Conservation (phyloP, 2,329 filamentous ascomycete genomes). For the Colletotrichum gigasporum region DNA sequence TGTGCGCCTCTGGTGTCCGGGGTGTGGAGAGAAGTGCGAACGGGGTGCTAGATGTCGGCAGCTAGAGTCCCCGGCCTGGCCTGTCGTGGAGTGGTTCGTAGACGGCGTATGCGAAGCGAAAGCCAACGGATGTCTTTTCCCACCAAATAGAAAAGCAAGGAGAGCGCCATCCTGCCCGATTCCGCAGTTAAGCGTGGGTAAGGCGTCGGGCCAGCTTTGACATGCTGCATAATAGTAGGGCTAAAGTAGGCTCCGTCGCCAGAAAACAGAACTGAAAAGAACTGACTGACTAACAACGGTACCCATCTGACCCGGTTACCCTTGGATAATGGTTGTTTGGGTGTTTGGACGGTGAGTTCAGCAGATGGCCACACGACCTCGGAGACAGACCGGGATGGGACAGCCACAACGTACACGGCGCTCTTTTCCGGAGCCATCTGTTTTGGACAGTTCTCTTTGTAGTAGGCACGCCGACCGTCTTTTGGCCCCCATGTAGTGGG, state of each 20-base stretch:
- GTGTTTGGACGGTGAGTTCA: conserved; percentile 17
- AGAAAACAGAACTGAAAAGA: not conserved
- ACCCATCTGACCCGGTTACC: not conserved
- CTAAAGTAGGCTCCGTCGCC: not conserved
- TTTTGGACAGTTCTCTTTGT: conserved; percentile 3
- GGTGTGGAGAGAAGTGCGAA: not conserved
- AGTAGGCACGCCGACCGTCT: conserved; percentile 13
- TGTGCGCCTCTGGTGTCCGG: not conserved
- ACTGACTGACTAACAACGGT: not conserved
- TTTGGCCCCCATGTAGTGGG: conserved; percentile 12
- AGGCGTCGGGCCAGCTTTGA: not conserved
- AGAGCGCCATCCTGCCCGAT: conserved; percentile 12
- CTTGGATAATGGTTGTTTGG: conserved; percentile 1
- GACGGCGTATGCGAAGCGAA: not conserved
- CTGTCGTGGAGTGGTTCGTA: too few species aligned
- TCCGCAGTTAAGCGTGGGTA: conserved; percentile 5
- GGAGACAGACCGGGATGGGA: conserved; percentile 8
- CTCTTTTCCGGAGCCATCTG: not conserved
- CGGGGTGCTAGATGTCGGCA: not conserved
- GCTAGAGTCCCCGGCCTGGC: not conserved
- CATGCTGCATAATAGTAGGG: not conserved
- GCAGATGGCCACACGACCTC: conserved; percentile 15
- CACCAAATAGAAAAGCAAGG: conserved; percentile 16
- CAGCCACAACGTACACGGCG: not conserved
- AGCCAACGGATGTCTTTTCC: conserved; percentile 1